Evolutionary conservation across 106 monocot genomes (phyloP), one percentile per base, ranked within the genome.

Genomic region (Posidonia australis): DNA sequence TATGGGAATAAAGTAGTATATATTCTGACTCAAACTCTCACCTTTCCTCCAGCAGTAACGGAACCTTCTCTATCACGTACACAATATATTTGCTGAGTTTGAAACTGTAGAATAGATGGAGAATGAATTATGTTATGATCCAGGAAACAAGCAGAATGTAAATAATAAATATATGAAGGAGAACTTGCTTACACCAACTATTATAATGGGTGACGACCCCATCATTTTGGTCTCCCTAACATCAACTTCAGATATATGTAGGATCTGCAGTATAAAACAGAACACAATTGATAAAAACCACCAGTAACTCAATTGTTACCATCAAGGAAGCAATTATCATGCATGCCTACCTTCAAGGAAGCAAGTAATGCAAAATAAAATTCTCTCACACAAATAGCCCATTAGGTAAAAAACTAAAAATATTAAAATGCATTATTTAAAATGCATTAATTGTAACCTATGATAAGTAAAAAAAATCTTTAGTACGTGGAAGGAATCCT

Each of bases 31-130:
- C 7, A 36, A 36, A 7, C 36, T 7, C 46, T 60, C 30, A 96
- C 96, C 96, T 84, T 76, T 60, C 86, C 86, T 11, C 96, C 96
- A 54, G 71, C 90, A 17, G 75, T 96, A 62, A 96, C 80, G 1
- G 76, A 68, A 12, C 96, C 96, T 72, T 84, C 60, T 55, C 64
- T 74, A 68, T 96, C 90, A 32, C 90, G 90, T 5, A 87, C 74
- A 68, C 96, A 96, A 44, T 96, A 85, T 41, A 96, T 96, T 70
- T 90, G 87, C 72, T 96, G 96, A 12, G 96, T 96, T 69, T 96
- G 96, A 78, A 96, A 96, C 96, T 96, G 82, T 25, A 70, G 43
- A 23, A 22, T n/a, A 62, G 2, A 43, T 11, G 21, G 19, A 42
- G 43, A 42, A 43, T 19, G 11, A 20, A 29, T 44, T 20, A 62